Percentiles rank a stretch among this genome's conserved stretches.
These are phyloP conservation scores for Przewalskia tangutica DNA, from an alignment of 257 asterid genomes.

Conservation along the genomic window DNA sequence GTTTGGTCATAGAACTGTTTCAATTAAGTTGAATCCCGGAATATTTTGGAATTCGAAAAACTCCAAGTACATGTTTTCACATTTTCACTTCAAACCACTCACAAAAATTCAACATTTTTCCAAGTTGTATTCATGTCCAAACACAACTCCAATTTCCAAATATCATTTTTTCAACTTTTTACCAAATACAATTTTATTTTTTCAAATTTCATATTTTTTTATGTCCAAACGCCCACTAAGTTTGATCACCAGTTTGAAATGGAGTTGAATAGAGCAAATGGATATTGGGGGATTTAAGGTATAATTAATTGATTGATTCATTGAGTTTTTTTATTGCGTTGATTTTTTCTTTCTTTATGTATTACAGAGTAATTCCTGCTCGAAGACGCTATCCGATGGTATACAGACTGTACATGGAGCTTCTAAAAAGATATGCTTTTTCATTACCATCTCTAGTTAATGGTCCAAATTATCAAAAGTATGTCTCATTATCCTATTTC, in stretches of 20 bases:
- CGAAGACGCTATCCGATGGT: slow-evolving; percentile 67
- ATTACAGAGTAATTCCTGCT: slow-evolving; percentile 59
- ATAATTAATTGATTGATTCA: neutral
- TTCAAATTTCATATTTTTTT: too few relatives aligned
- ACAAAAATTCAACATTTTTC: too few relatives aligned
- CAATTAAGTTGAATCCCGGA: too few relatives aligned
- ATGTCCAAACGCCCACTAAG: too few relatives aligned
- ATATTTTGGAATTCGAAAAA: too few relatives aligned
- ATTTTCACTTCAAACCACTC: too few relatives aligned
- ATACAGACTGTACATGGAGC: slow-evolving; percentile 85
- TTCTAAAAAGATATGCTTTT: slow-evolving; percentile 66
- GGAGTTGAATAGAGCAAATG: neutral
- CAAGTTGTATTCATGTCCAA: too few relatives aligned
- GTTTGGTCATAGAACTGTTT: too few relatives aligned
- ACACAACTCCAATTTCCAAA: too few relatives aligned
- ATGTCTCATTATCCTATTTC: slow-evolving; percentile 1
- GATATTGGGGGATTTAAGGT: neutral
- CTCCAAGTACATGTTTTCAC: too few relatives aligned
- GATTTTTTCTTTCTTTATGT: neutral
- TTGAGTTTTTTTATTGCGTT: neutral
- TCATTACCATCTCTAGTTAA: slow-evolving; percentile 60
- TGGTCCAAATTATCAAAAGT: slow-evolving; percentile 78
- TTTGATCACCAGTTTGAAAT: neutral
- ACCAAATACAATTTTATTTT: too few relatives aligned
- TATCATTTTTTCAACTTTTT: too few relatives aligned